Evolutionary conservation across 2,329 filamentous ascomycete species (phyloP).

Genomic region (Epicoccum sorghinum): DNA sequence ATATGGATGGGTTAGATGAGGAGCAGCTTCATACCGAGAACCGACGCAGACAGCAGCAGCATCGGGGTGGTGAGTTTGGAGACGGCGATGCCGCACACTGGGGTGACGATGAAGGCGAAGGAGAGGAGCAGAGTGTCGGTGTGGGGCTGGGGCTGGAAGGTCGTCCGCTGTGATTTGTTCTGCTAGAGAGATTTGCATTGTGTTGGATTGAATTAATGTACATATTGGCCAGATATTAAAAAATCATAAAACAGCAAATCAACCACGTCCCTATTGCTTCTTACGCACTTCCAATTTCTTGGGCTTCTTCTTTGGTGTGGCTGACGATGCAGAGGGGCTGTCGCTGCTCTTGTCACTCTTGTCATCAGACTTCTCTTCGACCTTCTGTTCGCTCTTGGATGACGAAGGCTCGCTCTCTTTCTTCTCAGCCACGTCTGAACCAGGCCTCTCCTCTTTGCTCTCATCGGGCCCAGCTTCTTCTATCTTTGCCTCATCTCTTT

Average conservation of each 20-base stretch:
- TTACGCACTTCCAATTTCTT: constrained; percentile 45
- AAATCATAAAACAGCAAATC: not conserved
- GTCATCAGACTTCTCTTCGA: constrained; percentile 1
- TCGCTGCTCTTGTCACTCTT: constrained; percentile 11
- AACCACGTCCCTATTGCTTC: constrained; percentile 6
- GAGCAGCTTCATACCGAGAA: constrained; percentile 4
- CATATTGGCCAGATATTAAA: not conserved
- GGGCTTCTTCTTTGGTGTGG: constrained; percentile 45
- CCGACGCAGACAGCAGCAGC: constrained; percentile 13
- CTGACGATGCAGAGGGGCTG: not conserved
- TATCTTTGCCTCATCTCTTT: constrained; percentile 3
- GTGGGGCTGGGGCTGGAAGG: constrained; percentile 19
- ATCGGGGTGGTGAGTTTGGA: constrained; percentile 10
- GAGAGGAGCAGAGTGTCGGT: constrained; percentile 20
- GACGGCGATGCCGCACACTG: constrained; percentile 20
- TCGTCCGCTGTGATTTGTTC: not conserved
- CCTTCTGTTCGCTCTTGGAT: constrained; percentile 1
- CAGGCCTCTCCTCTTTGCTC: no score
- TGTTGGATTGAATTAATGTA: not conserved
- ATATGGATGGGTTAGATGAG: not conserved
- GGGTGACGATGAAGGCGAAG: constrained; percentile 30
- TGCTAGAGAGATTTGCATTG: not conserved
- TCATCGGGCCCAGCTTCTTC: no score
- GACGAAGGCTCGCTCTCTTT: constrained; percentile 12
- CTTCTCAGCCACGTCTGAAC: not conserved